These are phyloP conservation scores for Pholiota molesta DNA, from an alignment of 768 basidiomycete species.

Conservation along the genomic window DNA sequence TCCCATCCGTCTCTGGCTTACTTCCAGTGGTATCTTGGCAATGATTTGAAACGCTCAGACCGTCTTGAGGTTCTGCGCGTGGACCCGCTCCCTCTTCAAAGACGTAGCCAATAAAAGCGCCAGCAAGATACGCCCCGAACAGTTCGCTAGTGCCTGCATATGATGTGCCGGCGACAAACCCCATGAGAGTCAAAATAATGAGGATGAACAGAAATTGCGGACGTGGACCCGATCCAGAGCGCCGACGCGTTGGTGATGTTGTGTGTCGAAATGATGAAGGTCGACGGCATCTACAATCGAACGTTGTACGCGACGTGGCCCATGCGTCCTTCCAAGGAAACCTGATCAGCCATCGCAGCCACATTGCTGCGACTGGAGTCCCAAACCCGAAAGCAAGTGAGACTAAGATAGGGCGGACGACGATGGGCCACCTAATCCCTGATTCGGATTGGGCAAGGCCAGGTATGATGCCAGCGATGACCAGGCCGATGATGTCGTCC, in stretches of 20 bases:
- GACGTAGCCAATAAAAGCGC: slow-evolving; percentile 46
- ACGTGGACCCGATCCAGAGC: neutral
- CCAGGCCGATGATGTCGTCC: slow-evolving; percentile 66
- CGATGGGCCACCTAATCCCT: slow-evolving; percentile 31
- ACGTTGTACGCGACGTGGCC: neutral
- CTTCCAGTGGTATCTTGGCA: neutral
- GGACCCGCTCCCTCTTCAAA: slow-evolving; percentile 15
- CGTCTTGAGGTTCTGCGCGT: neutral
- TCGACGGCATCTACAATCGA: neutral
- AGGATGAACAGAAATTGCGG: slow-evolving; percentile 34
- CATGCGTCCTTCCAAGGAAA: slow-evolving; percentile 8
- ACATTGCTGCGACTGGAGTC: slow-evolving; percentile 34
- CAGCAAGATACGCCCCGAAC: slow-evolving; percentile 65
- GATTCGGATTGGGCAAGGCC: slow-evolving; percentile 32
- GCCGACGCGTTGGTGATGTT: neutral
- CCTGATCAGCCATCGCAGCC: neutral
- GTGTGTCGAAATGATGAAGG: no score
- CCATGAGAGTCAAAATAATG: slow-evolving; percentile 40
- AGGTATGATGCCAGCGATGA: slow-evolving; percentile 57
- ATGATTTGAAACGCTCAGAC: neutral
- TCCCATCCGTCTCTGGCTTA: neutral
- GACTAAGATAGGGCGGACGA: slow-evolving; percentile 58
- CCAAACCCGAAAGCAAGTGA: slow-evolving; percentile 52
- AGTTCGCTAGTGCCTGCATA: slow-evolving; percentile 63
- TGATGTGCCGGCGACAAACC: slow-evolving; percentile 48